Conservation (phyloP, 208 protist species). For the Phytomonas serpens region DNA sequence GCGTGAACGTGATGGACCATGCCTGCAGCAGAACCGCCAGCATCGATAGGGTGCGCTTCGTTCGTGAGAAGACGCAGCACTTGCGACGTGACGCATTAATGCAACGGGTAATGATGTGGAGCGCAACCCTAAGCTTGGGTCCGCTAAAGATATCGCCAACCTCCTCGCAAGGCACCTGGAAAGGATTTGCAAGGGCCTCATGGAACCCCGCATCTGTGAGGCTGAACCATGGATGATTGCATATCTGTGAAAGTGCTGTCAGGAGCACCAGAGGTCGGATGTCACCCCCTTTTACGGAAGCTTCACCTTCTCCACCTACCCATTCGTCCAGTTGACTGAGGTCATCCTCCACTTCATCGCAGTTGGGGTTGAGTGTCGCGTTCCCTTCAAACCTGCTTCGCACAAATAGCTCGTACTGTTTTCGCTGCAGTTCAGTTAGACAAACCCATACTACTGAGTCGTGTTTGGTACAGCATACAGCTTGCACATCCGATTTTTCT, state of each 20-base stretch:
- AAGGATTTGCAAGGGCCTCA: conserved; percentile 27
- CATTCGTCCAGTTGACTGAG: background rate
- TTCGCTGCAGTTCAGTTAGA: conserved; percentile 41
- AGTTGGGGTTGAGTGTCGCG: background rate
- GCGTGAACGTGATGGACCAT: conserved; percentile 29
- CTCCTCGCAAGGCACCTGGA: conserved; percentile 20
- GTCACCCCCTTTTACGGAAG: background rate
- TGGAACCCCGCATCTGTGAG: conserved; percentile 40
- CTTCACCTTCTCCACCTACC: background rate
- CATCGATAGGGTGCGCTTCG: conserved; percentile 57
- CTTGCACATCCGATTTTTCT: conserved; percentile 47
- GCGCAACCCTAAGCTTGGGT: conserved; percentile 45
- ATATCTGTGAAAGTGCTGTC: conserved; percentile 54
- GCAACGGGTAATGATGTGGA: conserved; percentile 37
- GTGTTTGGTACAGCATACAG: conserved; percentile 28
- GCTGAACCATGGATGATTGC: conserved; percentile 75
- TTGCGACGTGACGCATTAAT: conserved; percentile 36
- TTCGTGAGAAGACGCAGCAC: conserved; percentile 70
- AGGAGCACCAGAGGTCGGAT: conserved; percentile 53
- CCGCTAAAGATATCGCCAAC: conserved; percentile 55
- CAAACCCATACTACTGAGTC: conserved; percentile 77
- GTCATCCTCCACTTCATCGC: conserved; percentile 9
- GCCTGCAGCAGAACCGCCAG: conserved; percentile 31
- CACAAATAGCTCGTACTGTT: conserved; percentile 58
- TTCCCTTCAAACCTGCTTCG: conserved; percentile 16